Base-by-base conservation (phyloP, 805 yeast species). In the Yarrowia keelungensis region DNA sequence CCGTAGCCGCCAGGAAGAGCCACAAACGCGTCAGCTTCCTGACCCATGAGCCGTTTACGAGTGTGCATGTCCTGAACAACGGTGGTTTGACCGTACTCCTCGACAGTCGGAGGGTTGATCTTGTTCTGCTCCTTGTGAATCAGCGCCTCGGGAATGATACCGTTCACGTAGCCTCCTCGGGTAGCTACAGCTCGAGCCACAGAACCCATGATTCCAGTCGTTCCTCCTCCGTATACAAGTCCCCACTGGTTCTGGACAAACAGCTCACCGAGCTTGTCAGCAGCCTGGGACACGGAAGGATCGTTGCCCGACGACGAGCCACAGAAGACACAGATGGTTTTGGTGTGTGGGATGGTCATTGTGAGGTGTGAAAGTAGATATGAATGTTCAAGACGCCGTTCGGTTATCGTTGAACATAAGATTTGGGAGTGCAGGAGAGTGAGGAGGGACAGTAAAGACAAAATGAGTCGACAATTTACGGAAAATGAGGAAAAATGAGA, bases 1-100 rank as follows among this genome's bases (percentile, higher is more conserved):
- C 97, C 97, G 76, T 87, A 91, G 2, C 97, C 97, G 71, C 97
- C 97, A 14, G 97, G 97, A 80, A 92, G 83, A 0, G 97, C 97
- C 54, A 92, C 85, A 78, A 92, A 92, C 0, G 94, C 96, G 72
- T 87, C 87, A n/a, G 94, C 88, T 77, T 89, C 93, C 74, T 85
- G 83, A 38, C 92, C 96, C 97, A 92, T 92, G 81, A 89, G 74
- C 76, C 87, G 84, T 81, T 92, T 92, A 76, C 97, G 84, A 2
- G 95, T 89, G 79, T 92, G 97, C 97, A 92, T 92, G 75, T 91
- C 97, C 67, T 85, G 83, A 1, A 92, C 97, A 73, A 92, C 82
- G 0, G 92, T 89, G 15, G 97, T 89, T 73, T 85, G 84, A 43
- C 97, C 97, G 75, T 89, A 91, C 68, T 82, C 81, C 45, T 77